These are phyloP conservation scores for Leccinum uliginosum DNA, from an alignment of 768 basidiomycete genomes.

Conservation along the genomic window DNA sequence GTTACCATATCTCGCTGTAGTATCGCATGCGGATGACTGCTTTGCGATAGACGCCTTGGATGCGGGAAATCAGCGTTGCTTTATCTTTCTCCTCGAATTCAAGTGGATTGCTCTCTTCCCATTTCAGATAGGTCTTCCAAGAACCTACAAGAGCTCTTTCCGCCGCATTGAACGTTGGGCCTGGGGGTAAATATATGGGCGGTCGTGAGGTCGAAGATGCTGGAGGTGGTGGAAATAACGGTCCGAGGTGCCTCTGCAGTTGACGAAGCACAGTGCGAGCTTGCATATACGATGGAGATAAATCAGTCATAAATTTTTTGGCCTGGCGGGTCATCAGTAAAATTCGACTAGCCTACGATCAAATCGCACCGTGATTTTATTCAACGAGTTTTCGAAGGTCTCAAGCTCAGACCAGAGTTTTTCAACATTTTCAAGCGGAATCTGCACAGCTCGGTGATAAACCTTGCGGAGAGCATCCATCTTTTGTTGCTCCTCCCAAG, in stretches of 20 bases:
- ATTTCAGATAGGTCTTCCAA: conserved; percentile 92
- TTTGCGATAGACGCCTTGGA: conserved; percentile 83
- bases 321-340: conserved; percentile 45
- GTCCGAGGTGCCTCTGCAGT: conserved; percentile 63
- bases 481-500: conserved; percentile 95
- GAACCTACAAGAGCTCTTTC: conserved; percentile 75
- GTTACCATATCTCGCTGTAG: conserved; percentile 91
- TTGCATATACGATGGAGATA: conserved; percentile 93
- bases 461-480: conserved; percentile 90
- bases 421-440: conserved; percentile 92
- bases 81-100: conserved; percentile 86
- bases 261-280: conserved; percentile 86
- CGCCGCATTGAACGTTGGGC: conserved; percentile 65
- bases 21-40: conserved; percentile 90
- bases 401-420: conserved; percentile 92
- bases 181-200: conserved; percentile 57
- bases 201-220: conserved; percentile 39
- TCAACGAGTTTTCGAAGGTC: conserved; percentile 83
- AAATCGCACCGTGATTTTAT: conserved; percentile 70
- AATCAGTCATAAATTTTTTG: conserved; percentile 92
- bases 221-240: conserved; percentile 52
- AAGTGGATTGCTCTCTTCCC: conserved; percentile 93
- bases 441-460: conserved; percentile 91
- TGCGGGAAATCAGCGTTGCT: conserved; percentile 56
- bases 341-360: neutral